Conservation (phyloP, 148 eudicot species). For the Persicaria tinctoria region DNA sequence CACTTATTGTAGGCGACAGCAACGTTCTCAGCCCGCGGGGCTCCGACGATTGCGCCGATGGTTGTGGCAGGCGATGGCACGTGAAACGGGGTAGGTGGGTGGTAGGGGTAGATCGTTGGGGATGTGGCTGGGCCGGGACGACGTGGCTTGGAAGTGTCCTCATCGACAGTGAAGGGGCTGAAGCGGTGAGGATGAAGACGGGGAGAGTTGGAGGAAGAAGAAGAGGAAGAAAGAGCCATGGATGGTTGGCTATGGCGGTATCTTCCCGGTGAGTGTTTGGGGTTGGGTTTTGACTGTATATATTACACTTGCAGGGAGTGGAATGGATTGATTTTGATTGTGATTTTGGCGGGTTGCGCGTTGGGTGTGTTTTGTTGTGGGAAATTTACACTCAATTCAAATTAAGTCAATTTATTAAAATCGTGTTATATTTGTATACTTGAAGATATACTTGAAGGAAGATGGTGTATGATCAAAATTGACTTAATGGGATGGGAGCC, state of each 20-base stretch:
- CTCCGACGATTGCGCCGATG: constrained; percentile 13
- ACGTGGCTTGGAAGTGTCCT: constrained; percentile 27
- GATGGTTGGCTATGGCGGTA: neutral
- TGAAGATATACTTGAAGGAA: neutral
- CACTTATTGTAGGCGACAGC: constrained; percentile 68
- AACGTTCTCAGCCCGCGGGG: constrained; percentile 14
- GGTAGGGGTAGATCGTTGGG: neutral
- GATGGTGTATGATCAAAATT: neutral
- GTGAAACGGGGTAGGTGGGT: neutral
- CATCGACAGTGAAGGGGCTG: constrained; percentile 68
- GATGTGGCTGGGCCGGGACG: constrained; percentile 29
- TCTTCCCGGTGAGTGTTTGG: neutral
- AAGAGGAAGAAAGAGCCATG: constrained; percentile 16
- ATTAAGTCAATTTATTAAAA: too few species aligned
- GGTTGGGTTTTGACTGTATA: neutral
- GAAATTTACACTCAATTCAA: too few species aligned
- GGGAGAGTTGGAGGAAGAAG: constrained; percentile 27
- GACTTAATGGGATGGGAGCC: neutral
- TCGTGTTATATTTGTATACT: neutral
- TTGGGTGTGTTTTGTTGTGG: too few species aligned
- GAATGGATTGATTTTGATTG: neutral
- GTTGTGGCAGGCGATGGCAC: constrained; percentile 14
- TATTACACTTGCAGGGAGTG: neutral
- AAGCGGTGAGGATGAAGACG: constrained; percentile 35
- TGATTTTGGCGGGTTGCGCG: neutral